Base-by-base conservation (phyloP, 805 yeast species). In the Saccharomycopsis sp. region DNA sequence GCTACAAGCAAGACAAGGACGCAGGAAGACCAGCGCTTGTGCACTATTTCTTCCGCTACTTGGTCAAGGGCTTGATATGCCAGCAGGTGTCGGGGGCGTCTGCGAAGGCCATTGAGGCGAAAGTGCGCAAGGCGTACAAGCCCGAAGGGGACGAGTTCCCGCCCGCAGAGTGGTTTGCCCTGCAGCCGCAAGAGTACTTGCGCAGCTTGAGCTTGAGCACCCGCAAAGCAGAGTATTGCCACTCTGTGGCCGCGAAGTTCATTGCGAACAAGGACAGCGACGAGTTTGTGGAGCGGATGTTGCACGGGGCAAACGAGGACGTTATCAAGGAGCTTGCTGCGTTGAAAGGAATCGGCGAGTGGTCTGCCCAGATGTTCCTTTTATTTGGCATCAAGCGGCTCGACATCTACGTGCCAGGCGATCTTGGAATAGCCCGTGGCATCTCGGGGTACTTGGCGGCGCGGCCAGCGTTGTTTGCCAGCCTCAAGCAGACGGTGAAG, bases 291-390 rank as follows among this genome's bases (percentile, higher is more conserved):
- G 59, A 58, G 1, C 60, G 69, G 38, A 69, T 77, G 46, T 31
- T 44, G 2, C 42, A 48, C 0, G 60, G 60, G 25, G 46, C 63
- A 3, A 65, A 71, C 35, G 71, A 70, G 2, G 74, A 63, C 17
- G 59, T 80, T 12, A 53, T 69, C 1, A 65, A 65, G 15, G 70
- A 68, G 43, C 57, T 80, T 39, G 68, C 71, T 0, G 55, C 56
- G 19, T 62, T 81, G 47, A 80, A 81, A 52, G 94, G 94, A 0
- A 70, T 83, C 13, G 94, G 92, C 0, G 68, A 69, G 1, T 88
- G 97, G 97, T 75, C 87, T 4, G 88, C 92, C 0, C 81, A 80
- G 41, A 88, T 88, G 95, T 88, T 86, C 58, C 59, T 83, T 13
- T 53, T 80, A 17, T 85, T 85, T 54, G 80, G 82, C 1, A 60